Evolutionary conservation across 192 early-diverging fungal species (phyloP), one percentile per base, ranked within the genome.

Genomic region (Kappamyces sp.): DNA sequence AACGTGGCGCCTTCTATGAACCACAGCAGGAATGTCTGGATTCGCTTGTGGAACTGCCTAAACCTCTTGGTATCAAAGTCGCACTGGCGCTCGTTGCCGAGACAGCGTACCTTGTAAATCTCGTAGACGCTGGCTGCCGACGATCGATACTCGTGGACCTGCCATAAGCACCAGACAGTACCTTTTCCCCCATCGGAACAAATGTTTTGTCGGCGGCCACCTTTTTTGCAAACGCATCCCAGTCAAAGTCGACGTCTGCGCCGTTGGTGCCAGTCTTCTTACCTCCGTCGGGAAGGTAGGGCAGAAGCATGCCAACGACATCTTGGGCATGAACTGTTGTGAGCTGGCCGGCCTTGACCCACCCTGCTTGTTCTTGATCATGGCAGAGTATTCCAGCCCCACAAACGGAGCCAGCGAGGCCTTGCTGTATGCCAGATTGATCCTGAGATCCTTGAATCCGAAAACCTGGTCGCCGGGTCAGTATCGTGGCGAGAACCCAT

Each of bases 1-100:
- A 84, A 90, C 46, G 83, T 85, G 15, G 88, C 87, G 8, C 91
- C 94, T 61, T 98, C 94, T 38, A 98, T 91, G 51, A 83, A 93
- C 42, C 88, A 86, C 39, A 93, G 72, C 7, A 87, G 62, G 65
- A 98, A 85, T 33, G 81, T 63, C 54, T 92, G 91, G 59, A 95
- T 65, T 35, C 88, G 70, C 46, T 68, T 75, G 66, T 98, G 90
- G 64, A 86, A 93, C 38, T 83, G 81, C 51, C 78, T 63, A 57
- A 91, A 91, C 40, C 76, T 69, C 1, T 72, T 78, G 9, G 77
- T 82, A 12, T 68, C 57, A 59, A 98, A 93, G 0, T 66, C 72
- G 33, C 72, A 61, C 87, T 74, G 45, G 12, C 86, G 83, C 64
- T 82, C 77, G 69, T 90, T 93, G 47, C 88, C 80, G 62, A 91